phyloP scores from a whole-genome alignment of 805 yeast genomes.

The Candida corydali region DNA sequence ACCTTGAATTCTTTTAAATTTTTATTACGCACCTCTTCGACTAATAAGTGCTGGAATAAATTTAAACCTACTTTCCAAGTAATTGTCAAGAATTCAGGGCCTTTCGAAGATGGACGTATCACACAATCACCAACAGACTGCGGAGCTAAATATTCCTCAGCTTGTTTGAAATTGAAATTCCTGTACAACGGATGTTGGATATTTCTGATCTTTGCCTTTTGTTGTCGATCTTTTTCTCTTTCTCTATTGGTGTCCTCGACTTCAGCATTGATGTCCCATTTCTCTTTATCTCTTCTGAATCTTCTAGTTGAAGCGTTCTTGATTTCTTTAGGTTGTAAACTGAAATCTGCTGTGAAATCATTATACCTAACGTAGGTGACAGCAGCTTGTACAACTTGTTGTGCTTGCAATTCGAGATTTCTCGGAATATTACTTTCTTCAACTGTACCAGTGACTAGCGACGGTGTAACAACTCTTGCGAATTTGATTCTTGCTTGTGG shows the following conservation, averaged over 20 bases:
- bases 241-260: constrained; percentile 58
- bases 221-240: constrained; percentile 56
- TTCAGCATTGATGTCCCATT: constrained; percentile 83
- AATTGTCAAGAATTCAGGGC: constrained; percentile 80
- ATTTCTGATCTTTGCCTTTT: constrained; percentile 67
- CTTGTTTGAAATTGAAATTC: constrained; percentile 78
- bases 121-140: constrained; percentile 88
- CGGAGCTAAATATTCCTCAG: constrained; percentile 89
- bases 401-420: constrained; percentile 43
- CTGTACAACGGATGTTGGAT: constrained; percentile 90
- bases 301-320: constrained; percentile 47
- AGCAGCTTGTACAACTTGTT: constrained; percentile 86
- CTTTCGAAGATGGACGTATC: constrained; percentile 90
- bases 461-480: constrained; percentile 37
- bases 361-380: constrained; percentile 67
- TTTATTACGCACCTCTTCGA: constrained; percentile 67
- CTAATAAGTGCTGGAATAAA: constrained; percentile 86
- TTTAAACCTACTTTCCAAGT: constrained; percentile 96
- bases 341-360: constrained; percentile 69
- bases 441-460: constrained; percentile 40
- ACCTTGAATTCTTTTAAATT: constrained; percentile 59
- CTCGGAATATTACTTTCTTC: constrained; percentile 45
- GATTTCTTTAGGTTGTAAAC: constrained; percentile 65
- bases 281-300: constrained; percentile 49
- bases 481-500: constrained; percentile 42